Evolutionary conservation across 2,329 filamentous ascomycete genomes (phyloP).

Genomic region (Sclerotinia trifoliorum): DNA sequence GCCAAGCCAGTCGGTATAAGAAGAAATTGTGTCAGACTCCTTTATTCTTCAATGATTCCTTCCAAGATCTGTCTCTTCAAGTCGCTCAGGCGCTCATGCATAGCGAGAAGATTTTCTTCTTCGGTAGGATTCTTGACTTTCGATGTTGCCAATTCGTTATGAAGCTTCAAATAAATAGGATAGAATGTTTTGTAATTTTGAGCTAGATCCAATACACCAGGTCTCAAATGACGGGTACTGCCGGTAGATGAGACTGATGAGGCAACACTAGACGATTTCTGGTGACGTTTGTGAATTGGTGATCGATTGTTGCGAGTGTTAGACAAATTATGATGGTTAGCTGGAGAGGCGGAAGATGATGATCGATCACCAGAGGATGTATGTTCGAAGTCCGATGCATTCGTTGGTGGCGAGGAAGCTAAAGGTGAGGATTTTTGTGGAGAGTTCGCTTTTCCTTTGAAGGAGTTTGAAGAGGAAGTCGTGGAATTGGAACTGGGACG

Average conservation of each 20-base stretch:
- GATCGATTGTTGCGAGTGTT: constrained; percentile 33
- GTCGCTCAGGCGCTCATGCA: constrained; percentile 53
- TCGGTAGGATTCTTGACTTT: constrained; percentile 51
- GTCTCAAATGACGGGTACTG: constrained; percentile 42
- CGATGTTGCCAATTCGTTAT: constrained; percentile 50
- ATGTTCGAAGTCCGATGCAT: constrained; percentile 60
- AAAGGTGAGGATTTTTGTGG: constrained; percentile 63
- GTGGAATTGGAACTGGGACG: constrained; percentile 44
- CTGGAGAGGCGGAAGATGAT: constrained; percentile 35
- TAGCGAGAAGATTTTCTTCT: constrained; percentile 51
- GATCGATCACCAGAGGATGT: constrained; percentile 35
- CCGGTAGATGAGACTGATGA: constrained; percentile 35
- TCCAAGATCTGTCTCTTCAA: constrained; percentile 57
- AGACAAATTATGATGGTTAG: constrained; percentile 18
- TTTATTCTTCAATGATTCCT: constrained; percentile 30
- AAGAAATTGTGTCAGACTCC: not conserved
- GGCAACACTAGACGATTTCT: constrained; percentile 39
- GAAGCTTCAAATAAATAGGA: constrained; percentile 55
- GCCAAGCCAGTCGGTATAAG: not conserved
- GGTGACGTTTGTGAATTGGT: constrained; percentile 37
- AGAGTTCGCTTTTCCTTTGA: constrained; percentile 51
- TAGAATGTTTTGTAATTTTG: constrained; percentile 57
- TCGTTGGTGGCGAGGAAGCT: constrained; percentile 64
- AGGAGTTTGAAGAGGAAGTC: constrained; percentile 41
- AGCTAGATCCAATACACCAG: constrained; percentile 53